phyloP scores from a whole-genome alignment of 2,329 filamentous ascomycete genomes.

The Ophiosphaerella korrae region DNA sequence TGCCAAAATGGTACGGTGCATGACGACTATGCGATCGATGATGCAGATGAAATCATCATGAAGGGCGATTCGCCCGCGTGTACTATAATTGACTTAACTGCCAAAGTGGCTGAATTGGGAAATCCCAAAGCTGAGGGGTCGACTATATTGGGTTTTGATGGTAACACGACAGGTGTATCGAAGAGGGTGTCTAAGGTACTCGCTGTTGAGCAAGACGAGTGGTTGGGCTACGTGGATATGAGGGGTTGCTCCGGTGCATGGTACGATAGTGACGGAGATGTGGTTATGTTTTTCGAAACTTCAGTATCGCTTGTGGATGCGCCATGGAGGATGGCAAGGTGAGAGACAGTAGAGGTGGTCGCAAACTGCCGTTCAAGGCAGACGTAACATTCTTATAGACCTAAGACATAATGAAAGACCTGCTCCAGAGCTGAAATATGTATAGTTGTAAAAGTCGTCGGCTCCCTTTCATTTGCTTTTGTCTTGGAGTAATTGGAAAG shows the following conservation, averaged over 20 bases:
- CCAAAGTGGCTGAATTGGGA: slow-evolving; percentile 4
- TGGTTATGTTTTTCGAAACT: slow-evolving; percentile 18
- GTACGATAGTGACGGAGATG: slow-evolving; percentile 37
- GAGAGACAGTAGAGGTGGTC: not conserved
- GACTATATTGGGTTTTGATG: slow-evolving; percentile 25
- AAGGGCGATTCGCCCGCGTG: not conserved
- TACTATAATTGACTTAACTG: not conserved
- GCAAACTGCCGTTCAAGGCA: too few species aligned
- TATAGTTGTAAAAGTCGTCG: too few species aligned
- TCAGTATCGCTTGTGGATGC: not conserved
- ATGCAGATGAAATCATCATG: slow-evolving; percentile 19
- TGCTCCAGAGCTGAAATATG: too few species aligned
- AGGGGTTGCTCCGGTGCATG: slow-evolving; percentile 31
- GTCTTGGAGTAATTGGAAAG: not conserved
- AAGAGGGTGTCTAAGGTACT: slow-evolving; percentile 28
- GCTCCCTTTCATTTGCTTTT: too few species aligned
- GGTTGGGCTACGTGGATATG: slow-evolving; percentile 35
- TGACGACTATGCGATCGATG: slow-evolving; percentile 10
- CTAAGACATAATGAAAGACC: too few species aligned
- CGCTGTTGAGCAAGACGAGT: slow-evolving; percentile 35
- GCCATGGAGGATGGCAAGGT: not conserved
- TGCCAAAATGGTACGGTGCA: slow-evolving; percentile 36
- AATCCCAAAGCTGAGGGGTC: slow-evolving; percentile 3
- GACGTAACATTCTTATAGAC: not conserved
- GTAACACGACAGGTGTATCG: slow-evolving; percentile 17